phyloP scores from a whole-genome alignment of 2,329 filamentous ascomycete species.

The Colletotrichum sp. region DNA sequence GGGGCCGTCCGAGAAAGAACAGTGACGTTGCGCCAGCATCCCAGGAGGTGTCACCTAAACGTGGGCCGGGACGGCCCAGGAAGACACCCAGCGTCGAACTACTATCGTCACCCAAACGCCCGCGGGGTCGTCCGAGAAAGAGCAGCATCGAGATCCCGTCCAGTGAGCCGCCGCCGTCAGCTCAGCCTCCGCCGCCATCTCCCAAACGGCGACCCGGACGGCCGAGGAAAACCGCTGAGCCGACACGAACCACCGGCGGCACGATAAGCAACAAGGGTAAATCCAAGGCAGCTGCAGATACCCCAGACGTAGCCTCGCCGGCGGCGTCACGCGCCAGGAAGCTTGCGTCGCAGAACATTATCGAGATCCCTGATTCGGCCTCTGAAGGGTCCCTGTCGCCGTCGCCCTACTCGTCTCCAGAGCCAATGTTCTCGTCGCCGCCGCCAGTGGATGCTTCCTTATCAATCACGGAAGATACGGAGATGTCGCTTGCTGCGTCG shows the following conservation, averaged over 20 bases:
- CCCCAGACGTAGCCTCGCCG: constrained; percentile 22
- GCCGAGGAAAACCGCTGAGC: not conserved
- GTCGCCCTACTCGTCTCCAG: constrained; percentile 39
- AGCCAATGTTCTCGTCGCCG: constrained; percentile 49
- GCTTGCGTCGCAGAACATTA: constrained; percentile 23
- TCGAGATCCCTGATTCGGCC: constrained; percentile 61
- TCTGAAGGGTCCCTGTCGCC: constrained; percentile 36
- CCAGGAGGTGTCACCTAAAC: constrained; percentile 38
- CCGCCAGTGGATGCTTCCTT: constrained; percentile 46
- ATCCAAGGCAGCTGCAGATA: not conserved
- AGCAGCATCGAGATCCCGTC: constrained; percentile 1
- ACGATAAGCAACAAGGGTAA: not conserved
- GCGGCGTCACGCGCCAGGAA: constrained; percentile 30
- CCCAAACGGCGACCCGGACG: not conserved
- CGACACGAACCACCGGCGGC: not conserved
- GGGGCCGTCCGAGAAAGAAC: constrained; percentile 43
- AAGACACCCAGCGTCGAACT: not conserved
- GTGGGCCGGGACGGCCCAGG: constrained; percentile 43
- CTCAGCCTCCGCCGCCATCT: constrained; percentile 28
- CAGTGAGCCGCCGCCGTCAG: constrained; percentile 39
- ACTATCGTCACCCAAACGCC: constrained; percentile 26
- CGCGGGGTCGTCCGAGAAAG: constrained; percentile 47
- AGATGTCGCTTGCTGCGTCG: constrained; percentile 43
- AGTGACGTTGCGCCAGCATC: not conserved
- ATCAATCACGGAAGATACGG: constrained; percentile 49